Percentiles rank a stretch among this genome's conserved stretches.
Evolutionary conservation across 225 moss, liverwort and hornwort genomes (phyloP).

Genomic region (Bryoerythrophyllum caledonicum): DNA sequence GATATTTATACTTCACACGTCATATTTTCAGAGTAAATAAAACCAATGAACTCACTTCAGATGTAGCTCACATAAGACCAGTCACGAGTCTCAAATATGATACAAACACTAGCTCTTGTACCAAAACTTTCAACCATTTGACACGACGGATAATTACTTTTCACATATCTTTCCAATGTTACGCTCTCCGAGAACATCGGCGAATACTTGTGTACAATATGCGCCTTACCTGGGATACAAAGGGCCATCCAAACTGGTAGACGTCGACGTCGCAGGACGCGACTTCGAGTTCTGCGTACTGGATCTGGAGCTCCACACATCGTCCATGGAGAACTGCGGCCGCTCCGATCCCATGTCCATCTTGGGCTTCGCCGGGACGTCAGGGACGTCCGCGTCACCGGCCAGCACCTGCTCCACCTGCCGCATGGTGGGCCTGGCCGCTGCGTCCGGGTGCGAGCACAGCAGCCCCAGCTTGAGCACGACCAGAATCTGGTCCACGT

Average conservation of each 20-base stretch:
- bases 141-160: neutral
- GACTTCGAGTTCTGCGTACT: neutral
- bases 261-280: neutral
- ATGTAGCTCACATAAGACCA: no score
- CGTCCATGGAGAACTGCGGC: conserved; percentile 22
- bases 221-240: conserved; percentile 19
- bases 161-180: neutral
- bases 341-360: neutral
- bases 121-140: neutral
- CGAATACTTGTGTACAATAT: no score
- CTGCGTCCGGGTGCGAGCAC: no score
- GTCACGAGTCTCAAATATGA: no score
- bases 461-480: neutral
- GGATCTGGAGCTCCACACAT: conserved; percentile 20
- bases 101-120: no score
- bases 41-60: no score
- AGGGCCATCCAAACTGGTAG: neutral
- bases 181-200: neutral
- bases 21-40: no score
- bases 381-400: no score
- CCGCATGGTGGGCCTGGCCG: no score
- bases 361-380: conserved; percentile 21
- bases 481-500: conserved; percentile 22
- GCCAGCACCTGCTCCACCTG: no score
- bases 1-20: no score